These are phyloP conservation scores for Chaetomiaceae sp. DNA, from an alignment of 2,329 filamentous ascomycete genomes.

Conservation along the genomic window DNA sequence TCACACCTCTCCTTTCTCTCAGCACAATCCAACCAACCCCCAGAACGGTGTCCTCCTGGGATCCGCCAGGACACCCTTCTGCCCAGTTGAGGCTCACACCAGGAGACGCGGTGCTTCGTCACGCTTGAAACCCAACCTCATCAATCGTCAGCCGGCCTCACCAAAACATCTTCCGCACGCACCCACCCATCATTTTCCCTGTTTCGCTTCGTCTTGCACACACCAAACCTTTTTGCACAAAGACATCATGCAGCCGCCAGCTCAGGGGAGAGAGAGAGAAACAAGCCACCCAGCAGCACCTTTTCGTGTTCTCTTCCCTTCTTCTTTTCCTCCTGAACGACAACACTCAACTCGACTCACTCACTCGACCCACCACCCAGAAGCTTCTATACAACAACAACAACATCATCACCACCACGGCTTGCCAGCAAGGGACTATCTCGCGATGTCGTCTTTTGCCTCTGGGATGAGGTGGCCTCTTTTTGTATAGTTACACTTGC, in stretches of 20 bases:
- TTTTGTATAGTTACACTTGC: too few relatives aligned
- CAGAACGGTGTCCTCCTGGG: background rate
- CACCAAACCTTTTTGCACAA: background rate
- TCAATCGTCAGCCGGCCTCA: slow-evolving; percentile 2
- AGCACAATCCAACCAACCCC: background rate
- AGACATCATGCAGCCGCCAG: too few relatives aligned
- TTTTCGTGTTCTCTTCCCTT: too few relatives aligned
- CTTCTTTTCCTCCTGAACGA: too few relatives aligned
- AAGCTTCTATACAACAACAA: background rate
- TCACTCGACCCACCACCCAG: too few relatives aligned
- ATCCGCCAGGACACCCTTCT: too few relatives aligned
- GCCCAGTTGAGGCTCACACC: too few relatives aligned
- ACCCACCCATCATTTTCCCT: background rate
- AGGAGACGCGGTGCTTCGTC: background rate
- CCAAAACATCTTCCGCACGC: background rate
- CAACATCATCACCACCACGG: too few relatives aligned
- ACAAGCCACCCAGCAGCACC: too few relatives aligned
- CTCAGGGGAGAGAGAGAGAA: too few relatives aligned
- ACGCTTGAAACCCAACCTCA: background rate
- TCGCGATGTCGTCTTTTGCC: slow-evolving; percentile 5
- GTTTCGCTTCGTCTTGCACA: background rate
- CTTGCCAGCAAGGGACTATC: background rate
- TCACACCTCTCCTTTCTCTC: background rate
- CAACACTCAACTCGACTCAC: too few relatives aligned
- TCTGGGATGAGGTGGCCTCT: background rate